Percentiles rank a stretch among this genome's conserved stretches.
These are phyloP conservation scores for Pyrus pyrifolia DNA, from an alignment of 306 rosid genomes.

Conservation along the genomic window DNA sequence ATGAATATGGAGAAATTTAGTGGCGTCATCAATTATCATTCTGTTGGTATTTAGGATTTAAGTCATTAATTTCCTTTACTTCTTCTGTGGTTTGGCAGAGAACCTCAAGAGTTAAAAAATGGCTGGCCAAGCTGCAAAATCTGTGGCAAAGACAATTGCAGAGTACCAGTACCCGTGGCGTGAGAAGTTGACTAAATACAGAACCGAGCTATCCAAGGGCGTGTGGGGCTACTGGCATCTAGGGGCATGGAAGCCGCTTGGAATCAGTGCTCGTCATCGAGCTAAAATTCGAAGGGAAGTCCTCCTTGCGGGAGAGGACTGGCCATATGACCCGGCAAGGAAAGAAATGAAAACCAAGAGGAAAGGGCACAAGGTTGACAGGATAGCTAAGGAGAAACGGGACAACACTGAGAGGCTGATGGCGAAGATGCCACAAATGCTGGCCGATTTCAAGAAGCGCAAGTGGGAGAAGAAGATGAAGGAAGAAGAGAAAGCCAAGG, in stretches of 20 bases:
- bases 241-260: slow-evolving; percentile 88
- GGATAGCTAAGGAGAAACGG: slow-evolving; percentile 70
- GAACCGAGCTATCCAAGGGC: slow-evolving; percentile 69
- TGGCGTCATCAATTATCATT: background rate
- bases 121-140: slow-evolving; percentile 64
- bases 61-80: background rate
- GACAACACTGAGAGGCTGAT: slow-evolving; percentile 71
- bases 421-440: slow-evolving; percentile 83
- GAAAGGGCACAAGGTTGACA: slow-evolving; percentile 82
- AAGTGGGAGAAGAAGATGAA: slow-evolving; percentile 93
- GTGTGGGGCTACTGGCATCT: slow-evolving; percentile 86
- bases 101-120: slow-evolving; percentile 14
- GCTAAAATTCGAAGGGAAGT: slow-evolving; percentile 72
- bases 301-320: slow-evolving; percentile 70
- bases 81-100: slow-evolving; percentile 17
- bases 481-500: slow-evolving; percentile 74
- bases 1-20: background rate
- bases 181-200: slow-evolving; percentile 55
- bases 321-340: slow-evolving; percentile 72
- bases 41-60: background rate
- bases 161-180: slow-evolving; percentile 76
- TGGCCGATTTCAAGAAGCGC: slow-evolving; percentile 72
- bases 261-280: slow-evolving; percentile 61
- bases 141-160: slow-evolving; percentile 44
- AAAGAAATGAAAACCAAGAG: slow-evolving; percentile 79